Evolutionary conservation across 768 basidiomycete genomes (phyloP).

Genomic region (Pulveroboletus sp.): DNA sequence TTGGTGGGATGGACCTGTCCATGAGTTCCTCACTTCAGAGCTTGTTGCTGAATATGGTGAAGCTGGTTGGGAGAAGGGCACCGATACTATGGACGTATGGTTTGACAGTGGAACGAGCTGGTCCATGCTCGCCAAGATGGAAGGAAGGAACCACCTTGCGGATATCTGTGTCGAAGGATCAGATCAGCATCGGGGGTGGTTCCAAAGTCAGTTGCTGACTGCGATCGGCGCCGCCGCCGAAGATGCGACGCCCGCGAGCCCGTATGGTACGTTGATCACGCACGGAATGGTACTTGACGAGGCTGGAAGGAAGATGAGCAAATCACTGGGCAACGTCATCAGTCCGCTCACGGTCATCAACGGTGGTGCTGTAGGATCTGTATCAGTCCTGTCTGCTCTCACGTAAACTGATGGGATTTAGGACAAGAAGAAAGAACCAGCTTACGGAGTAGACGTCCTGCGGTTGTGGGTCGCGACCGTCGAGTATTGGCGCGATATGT

Average conservation of each 20-base stretch:
- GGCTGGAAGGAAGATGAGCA: conserved; percentile 93
- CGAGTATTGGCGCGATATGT: conserved; percentile 86
- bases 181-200: conserved; percentile 99
- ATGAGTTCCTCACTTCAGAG: conserved; percentile 71
- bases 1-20: conserved; percentile 89
- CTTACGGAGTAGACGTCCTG: conserved; percentile 82
- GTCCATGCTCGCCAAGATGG: conserved; percentile 60
- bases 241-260: conserved; percentile 31
- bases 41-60: conserved; percentile 44
- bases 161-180: conserved; percentile 94
- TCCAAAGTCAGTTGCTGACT: conserved; percentile 92
- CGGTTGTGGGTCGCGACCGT: conserved; percentile 90
- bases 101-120: conserved; percentile 96
- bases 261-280: conserved; percentile 82
- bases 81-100: conserved; percentile 99
- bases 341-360: conserved; percentile 78
- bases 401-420: conserved; percentile 24
- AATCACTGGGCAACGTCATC: conserved; percentile 88
- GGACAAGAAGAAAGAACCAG: conserved; percentile 68
- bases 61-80: conserved; percentile 68
- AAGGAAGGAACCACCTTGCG: conserved; percentile 46
- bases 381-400: not conserved
- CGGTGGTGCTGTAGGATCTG: conserved; percentile 62
- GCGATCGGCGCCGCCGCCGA: conserved; percentile 44
- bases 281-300: conserved; percentile 97